phyloP scores from a whole-genome alignment of 2,329 filamentous ascomycete species.

The Lithohypha guttulata region DNA sequence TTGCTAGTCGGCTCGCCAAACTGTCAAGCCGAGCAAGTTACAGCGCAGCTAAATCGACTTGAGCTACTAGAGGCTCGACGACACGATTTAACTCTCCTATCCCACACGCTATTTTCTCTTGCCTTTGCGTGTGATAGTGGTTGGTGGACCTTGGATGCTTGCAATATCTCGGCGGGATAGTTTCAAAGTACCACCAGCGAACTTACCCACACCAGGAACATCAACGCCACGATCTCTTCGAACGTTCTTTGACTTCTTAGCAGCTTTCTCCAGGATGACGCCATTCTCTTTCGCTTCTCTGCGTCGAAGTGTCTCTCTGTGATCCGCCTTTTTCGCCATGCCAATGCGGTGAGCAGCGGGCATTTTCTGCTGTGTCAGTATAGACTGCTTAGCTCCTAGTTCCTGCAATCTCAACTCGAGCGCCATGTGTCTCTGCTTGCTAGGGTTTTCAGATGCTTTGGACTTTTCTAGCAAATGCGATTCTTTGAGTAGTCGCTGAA shows the following conservation, averaged over 20 bases:
- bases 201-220: slow-evolving; percentile 66
- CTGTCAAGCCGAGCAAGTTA: too few species aligned
- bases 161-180: slow-evolving; percentile 68
- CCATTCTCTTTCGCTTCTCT: slow-evolving; percentile 81
- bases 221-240: slow-evolving; percentile 56
- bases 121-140: neutral
- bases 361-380: slow-evolving; percentile 75
- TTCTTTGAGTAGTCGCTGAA: slow-evolving; percentile 82
- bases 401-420: slow-evolving; percentile 73
- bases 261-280: slow-evolving; percentile 62
- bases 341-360: slow-evolving; percentile 77
- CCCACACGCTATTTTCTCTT: slow-evolving; percentile 9
- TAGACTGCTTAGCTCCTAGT: slow-evolving; percentile 64
- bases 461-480: slow-evolving; percentile 69
- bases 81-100: too few species aligned
- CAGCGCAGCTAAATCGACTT: too few species aligned
- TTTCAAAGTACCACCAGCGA: slow-evolving; percentile 67
- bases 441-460: slow-evolving; percentile 46
- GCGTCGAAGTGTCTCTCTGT: slow-evolving; percentile 60
- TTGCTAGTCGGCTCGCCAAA: neutral
- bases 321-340: slow-evolving; percentile 57
- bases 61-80: too few species aligned
- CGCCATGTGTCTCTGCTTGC: slow-evolving; percentile 68
- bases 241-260: slow-evolving; percentile 26
- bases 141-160: slow-evolving; percentile 48